Evolutionary conservation across 1,139 yeast species (phyloP), one percentile per base, ranked within the genome.

Genomic region (Tardiomyces blankii): DNA sequence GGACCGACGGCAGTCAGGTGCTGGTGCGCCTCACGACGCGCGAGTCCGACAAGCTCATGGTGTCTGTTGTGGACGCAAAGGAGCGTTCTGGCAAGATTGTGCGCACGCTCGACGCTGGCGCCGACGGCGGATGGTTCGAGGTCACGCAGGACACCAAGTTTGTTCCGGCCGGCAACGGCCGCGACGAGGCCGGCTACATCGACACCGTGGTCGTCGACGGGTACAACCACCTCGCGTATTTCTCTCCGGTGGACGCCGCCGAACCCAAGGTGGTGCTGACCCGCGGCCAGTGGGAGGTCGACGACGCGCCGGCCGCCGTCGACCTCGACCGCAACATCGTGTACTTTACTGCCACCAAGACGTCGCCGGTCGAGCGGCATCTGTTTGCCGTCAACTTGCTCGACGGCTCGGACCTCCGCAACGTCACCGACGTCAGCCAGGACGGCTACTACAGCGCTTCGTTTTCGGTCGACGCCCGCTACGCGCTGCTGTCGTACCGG

Each of bases 91-190:
- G 75, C 0, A 60, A 57, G 14, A 59, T 73, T 5, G 72, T 70
- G 2, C 69, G 85, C 51, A 55, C 64, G 1, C 56, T 70, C 4
- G 70, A 80, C 50, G 67, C 46, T 13, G 48, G 35, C 42, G 91
- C 89, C 0, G 88, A 67, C 67, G 56, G 81, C 12, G 60, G 74
- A 50, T 68, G 81, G 87, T 87, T 89, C 69, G 98, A 91, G 61
- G 79, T 89, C 38, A 75, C 86, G 8, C 85, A 82, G 51, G 78
- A 81, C 53, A 80, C 93, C 0, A 65, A 75, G 32, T 81, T 67
- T 57, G 72, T 91, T 39, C 95, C 96, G 8, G 75, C 75, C 49
- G 77, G 83, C 50, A 51, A 51, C 1, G 70, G 66, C 9, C 64
- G 77, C 28, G 48, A 56, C 1, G 65, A 64, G 0, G 69, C 69